Evolutionary conservation across 495 filamentous ascomycete genomes (phyloP).

Genomic region (Hypoxylon lenormandii): DNA sequence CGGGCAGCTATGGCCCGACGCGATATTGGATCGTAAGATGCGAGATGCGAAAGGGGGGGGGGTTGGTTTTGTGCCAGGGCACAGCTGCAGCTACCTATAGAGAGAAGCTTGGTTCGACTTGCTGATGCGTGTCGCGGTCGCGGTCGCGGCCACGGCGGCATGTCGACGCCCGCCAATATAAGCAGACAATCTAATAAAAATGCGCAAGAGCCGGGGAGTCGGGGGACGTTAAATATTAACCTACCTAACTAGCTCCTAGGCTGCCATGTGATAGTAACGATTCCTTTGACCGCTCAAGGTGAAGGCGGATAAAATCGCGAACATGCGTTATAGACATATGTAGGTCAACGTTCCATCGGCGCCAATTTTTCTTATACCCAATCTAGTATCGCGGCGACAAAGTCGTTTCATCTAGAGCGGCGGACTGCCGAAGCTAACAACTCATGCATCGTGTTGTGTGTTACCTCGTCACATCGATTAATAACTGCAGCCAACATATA

Average conservation of each 20-base stretch:
- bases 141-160: constrained; percentile 26
- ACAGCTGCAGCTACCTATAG: too few relatives aligned
- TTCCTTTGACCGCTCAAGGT: neutral
- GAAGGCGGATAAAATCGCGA: constrained; percentile 35
- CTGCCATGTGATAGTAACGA: too few relatives aligned
- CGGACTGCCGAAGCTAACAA: constrained; percentile 18
- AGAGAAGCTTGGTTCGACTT: too few relatives aligned
- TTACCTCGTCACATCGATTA: constrained; percentile 20
- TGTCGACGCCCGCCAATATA: constrained; percentile 42
- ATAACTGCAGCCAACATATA: constrained; percentile 5
- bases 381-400: constrained; percentile 28
- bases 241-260: too few relatives aligned
- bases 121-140: neutral
- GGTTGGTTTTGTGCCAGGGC: too few relatives aligned
- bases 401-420: constrained; percentile 35
- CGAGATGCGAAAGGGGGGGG: too few relatives aligned
- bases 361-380: neutral
- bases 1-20: too few relatives aligned
- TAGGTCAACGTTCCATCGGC: constrained; percentile 13
- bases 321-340: neutral
- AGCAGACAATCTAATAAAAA: constrained; percentile 13
- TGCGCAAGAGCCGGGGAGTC: too few relatives aligned
- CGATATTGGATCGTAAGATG: too few relatives aligned
- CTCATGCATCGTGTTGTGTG: too few relatives aligned
- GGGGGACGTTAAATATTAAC: neutral